Evolutionary conservation across 768 basidiomycete species (phyloP), one percentile per base, ranked within the genome.

Genomic region (Termitomyces sp.): DNA sequence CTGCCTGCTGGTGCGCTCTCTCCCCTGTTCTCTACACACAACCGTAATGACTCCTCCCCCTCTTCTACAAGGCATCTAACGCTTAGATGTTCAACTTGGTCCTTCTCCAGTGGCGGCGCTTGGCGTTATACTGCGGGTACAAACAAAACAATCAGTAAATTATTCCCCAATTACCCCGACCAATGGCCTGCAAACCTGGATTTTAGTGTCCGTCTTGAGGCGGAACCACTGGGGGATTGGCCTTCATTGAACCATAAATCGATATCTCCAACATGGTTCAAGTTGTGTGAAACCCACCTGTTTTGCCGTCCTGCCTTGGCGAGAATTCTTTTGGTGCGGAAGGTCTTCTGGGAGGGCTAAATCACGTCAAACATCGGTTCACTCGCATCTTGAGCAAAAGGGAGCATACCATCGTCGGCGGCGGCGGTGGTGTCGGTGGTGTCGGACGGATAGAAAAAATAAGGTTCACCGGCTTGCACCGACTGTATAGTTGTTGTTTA

Each of bases 191-290:
- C 79, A 66, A 68, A 91, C 91, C 77, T 93, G 90, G 66, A 92
- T 95, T 82, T 97, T 95, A 62, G 89, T 90, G 73, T 94, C 96
- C 68, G 90, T 85, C 84, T 97, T 98, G 61, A 95, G 80, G 65
- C 94, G 93, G 86, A 97, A 98, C 96, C 96, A 99, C 71, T 98
- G 96, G 64, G 96, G 97, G 61, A 99, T 98, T 61, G 96, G 97
- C 72, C 92, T 94, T 55, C 41, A 31, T 36, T 53, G 37, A 50
- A 36, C 49, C 16, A n/a, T 15, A 33, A 55, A 15, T 65, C 15
- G 45, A 4, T 12, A n/a, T 24, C 24, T 37, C 18, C 28, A 5
- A 39, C 31, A 29, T 4, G 5, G 22, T 1, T 45, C 18, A 7
- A 31, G 0, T 22, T 37, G 46, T 28, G 39, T 31, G 16, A 34